These are phyloP conservation scores for Xylariaceae sp. DNA, from an alignment of 2,329 filamentous ascomycete genomes.

Conservation along the genomic window DNA sequence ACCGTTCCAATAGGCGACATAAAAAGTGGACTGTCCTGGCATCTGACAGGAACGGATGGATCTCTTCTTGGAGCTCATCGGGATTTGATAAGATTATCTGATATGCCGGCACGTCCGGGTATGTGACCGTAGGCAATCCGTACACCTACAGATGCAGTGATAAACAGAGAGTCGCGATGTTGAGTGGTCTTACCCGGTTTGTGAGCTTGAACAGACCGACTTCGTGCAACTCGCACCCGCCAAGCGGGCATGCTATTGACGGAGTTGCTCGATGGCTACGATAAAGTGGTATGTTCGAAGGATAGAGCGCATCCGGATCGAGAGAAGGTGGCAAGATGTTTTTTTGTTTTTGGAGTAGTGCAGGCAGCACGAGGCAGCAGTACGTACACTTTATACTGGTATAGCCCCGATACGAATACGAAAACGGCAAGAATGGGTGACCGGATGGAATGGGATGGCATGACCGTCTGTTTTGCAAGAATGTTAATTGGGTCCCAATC, in stretches of 20 bases:
- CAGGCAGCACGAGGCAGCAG: not conserved
- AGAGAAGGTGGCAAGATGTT: not conserved
- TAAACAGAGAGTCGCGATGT: too few relatives aligned
- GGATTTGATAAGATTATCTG: too few relatives aligned
- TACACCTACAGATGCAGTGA: too few relatives aligned
- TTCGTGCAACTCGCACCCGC: too few relatives aligned
- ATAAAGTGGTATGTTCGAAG: not conserved
- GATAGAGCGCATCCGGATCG: not conserved
- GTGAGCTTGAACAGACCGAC: too few relatives aligned
- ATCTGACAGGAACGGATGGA: too few relatives aligned
- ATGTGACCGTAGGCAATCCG: too few relatives aligned
- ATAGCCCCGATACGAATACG: slow-evolving; percentile 28
- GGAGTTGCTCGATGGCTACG: too few relatives aligned
- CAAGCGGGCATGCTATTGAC: too few relatives aligned
- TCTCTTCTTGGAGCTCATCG: too few relatives aligned
- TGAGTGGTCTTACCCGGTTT: too few relatives aligned
- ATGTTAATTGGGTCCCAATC: slow-evolving; percentile 3
- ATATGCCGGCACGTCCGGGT: too few relatives aligned
- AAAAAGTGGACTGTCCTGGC: not conserved
- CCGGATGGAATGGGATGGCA: not conserved
- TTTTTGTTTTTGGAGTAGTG: not conserved
- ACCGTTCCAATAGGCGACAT: not conserved
- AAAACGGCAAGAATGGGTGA: slow-evolving; percentile 12
- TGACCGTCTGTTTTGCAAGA: slow-evolving; percentile 14
- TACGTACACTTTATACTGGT: not conserved